Base-by-base conservation (phyloP, 495 filamentous ascomycete genomes). In the Aspergillus baeticus region DNA sequence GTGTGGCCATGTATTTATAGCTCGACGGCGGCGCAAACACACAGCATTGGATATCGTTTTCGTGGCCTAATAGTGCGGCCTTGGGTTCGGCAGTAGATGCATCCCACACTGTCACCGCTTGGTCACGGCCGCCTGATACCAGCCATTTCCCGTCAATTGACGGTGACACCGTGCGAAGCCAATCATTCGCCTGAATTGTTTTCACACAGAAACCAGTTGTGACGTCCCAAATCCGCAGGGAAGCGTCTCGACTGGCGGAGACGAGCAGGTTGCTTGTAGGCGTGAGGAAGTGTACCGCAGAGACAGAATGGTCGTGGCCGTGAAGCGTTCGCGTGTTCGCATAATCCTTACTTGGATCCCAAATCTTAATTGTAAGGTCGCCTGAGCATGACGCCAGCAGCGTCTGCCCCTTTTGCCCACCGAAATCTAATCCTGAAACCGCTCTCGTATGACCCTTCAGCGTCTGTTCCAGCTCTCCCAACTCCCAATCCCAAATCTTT, bases 401-500 rank as follows among this genome's bases (percentile, higher is more conserved):
- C 14, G 88, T 91, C 20, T 87, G 87, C 36, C 89, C 90, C 60
- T 89, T 81, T 1, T 91, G 92, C 0, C 93, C 94, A 14, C 94
- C 93, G 72, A 88, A 98, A 62, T 97, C 94, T 44, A 96, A 83
- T 65, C 94, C 92, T 14, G 94, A 66, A 2, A 98, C 92, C 6
- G 88, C 84, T 65, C 90, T 95, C 2, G 90, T 96, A 67, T 98
- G 94, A 2, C 92, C 92, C 64, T 97, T 97, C 38, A 97, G 79
- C 0, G 94, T 98, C 23, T 87, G 73, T 65, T 97, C 93, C 8
- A 96, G 79, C 68, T 97, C 93, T 18, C 94, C 94, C 15, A 96
- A 75, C 62, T 98, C 94, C 90, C 91, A 97, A 64, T 97, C 94
- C 94, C 94, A 98, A 47, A 98, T 91, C 67, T 98, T 98, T 66